Conservation (phyloP, 2,329 filamentous ascomycete genomes). For the Aphanoascus verrucosus region DNA sequence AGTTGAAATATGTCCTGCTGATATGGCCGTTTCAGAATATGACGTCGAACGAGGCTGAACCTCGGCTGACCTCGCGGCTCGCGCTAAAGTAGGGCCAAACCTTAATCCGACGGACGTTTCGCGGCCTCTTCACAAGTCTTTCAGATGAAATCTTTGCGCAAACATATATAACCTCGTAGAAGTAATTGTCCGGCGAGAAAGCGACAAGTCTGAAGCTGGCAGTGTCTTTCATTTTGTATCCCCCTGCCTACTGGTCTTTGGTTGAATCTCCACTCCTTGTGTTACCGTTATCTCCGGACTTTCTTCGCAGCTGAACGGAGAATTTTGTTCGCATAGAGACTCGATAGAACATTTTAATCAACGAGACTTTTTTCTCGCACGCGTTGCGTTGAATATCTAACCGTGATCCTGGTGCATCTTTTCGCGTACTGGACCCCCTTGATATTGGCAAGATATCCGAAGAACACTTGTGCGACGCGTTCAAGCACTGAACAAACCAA, state of each 20-base stretch:
- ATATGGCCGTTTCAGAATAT: not conserved
- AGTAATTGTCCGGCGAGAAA: not conserved
- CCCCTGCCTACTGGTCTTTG: not conserved
- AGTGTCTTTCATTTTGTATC: not conserved
- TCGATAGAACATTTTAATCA: too few species aligned
- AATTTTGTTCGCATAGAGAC: too few species aligned
- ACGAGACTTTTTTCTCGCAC: too few species aligned
- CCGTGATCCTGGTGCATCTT: not conserved
- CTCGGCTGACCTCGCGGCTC: not conserved
- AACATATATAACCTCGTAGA: not conserved
- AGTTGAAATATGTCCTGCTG: too few species aligned
- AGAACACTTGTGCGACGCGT: not conserved
- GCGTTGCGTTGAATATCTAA: not conserved
- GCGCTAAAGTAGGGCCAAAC: not conserved
- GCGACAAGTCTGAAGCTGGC: not conserved
- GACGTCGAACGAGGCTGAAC: not conserved
- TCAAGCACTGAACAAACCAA: not conserved
- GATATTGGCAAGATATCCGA: not conserved
- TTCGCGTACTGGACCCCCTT: not conserved
- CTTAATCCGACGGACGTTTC: not conserved
- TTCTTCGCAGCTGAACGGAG: too few species aligned
- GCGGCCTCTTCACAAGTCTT: not conserved
- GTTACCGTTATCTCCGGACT: not conserved
- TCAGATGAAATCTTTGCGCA: not conserved
- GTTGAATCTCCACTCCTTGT: slow-evolving; percentile 2